These are phyloP conservation scores for Kitagawia praeruptora DNA, from an alignment of 129 eudicot species.

Conservation along the genomic window DNA sequence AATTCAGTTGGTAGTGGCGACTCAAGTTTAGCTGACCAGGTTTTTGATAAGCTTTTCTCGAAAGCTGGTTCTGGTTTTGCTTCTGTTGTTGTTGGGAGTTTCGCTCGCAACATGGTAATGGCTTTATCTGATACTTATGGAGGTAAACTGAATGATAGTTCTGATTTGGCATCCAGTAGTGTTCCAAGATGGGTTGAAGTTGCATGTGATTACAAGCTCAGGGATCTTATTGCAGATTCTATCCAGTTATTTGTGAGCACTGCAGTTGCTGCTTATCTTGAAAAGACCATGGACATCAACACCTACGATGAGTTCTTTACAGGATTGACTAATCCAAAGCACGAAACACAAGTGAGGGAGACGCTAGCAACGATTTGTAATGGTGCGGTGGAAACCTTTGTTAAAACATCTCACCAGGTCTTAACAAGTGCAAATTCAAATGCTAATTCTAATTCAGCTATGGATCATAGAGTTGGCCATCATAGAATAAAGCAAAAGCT, in stretches of 20 bases:
- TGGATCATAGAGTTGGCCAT: constrained; percentile 18
- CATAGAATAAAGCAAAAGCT: constrained; percentile 22
- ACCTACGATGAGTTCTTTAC: constrained; percentile 61
- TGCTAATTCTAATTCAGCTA: constrained; percentile 8
- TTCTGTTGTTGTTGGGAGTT: constrained; percentile 72
- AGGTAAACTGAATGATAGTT: constrained; percentile 9
- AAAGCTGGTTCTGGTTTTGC: constrained; percentile 70
- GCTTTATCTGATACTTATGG: constrained; percentile 34
- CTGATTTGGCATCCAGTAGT: constrained; percentile 3
- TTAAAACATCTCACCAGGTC: constrained; percentile 61
- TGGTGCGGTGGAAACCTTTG: constrained; percentile 63
- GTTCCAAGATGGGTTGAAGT: constrained; percentile 45
- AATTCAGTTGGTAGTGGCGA: background rate
- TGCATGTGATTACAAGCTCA: constrained; percentile 34
- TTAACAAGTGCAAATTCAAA: constrained; percentile 32
- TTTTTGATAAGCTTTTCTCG: constrained; percentile 63
- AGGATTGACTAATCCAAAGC: constrained; percentile 74
- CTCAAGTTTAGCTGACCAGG: constrained; percentile 42
- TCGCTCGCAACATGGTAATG: constrained; percentile 57
- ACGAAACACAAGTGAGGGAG: constrained; percentile 47
- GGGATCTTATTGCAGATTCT: constrained; percentile 52
- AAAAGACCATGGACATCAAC: constrained; percentile 65
- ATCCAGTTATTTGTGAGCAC: constrained; percentile 65
- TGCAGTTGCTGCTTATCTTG: constrained; percentile 69
- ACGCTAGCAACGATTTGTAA: constrained; percentile 46